Evolutionary conservation across 805 yeast species (phyloP).

Genomic region (Wickerhamiella cacticola): DNA sequence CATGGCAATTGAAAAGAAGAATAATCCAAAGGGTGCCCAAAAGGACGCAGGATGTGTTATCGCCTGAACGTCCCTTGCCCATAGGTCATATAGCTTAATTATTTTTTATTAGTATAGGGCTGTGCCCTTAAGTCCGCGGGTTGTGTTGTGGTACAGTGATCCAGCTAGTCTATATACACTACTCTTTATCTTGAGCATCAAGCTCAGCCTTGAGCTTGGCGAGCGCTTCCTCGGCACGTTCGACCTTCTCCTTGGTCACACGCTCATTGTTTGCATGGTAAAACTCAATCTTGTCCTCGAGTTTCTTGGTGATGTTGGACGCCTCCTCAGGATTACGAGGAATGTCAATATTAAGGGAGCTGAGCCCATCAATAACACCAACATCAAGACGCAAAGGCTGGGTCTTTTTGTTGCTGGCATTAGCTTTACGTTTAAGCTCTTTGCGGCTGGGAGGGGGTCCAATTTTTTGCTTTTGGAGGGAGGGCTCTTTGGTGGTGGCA

Average conservation of each 20-base stretch:
- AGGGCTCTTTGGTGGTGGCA: constrained; percentile 33
- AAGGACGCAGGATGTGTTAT: constrained; percentile 42
- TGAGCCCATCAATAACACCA: constrained; percentile 60
- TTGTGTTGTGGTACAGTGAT: no score
- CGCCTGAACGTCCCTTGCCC: no score
- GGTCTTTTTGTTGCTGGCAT: constrained; percentile 16
- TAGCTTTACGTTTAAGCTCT: constrained; percentile 36
- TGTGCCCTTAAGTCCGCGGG: no score
- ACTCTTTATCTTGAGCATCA: not conserved
- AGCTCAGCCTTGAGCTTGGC: constrained; percentile 44
- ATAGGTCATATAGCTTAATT: not conserved
- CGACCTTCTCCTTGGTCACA: constrained; percentile 64
- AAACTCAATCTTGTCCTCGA: constrained; percentile 59
- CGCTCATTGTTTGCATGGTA: constrained; percentile 65
- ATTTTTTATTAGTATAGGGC: not conserved
- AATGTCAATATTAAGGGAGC: constrained; percentile 62
- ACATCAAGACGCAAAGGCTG: constrained; percentile 64
- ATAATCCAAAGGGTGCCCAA: constrained; percentile 38
- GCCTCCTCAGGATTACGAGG: constrained; percentile 70
- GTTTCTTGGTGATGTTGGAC: constrained; percentile 47
- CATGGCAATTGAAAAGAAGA: constrained; percentile 49
- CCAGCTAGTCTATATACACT: not conserved
- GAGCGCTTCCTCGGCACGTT: constrained; percentile 64
- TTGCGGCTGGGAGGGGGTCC: constrained; percentile 36
- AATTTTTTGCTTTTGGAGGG: constrained; percentile 53